phyloP scores from a whole-genome alignment of 805 yeast species.

The Hanseniaspora thailandica region DNA sequence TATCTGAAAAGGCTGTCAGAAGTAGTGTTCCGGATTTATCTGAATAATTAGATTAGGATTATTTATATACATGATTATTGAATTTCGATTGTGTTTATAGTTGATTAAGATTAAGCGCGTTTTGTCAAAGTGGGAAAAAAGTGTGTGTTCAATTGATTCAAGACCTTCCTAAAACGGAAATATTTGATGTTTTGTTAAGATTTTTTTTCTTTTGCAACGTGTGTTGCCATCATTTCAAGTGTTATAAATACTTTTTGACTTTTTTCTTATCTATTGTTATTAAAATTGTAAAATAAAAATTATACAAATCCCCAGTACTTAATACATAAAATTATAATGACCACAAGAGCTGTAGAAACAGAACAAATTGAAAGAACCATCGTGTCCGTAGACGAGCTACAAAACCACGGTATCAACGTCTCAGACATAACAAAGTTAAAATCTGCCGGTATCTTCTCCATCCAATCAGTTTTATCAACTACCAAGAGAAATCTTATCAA shows the following conservation, averaged over 20 bases:
- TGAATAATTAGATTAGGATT: conserved; percentile 5
- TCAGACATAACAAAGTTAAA: conserved; percentile 62
- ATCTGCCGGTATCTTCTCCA: conserved; percentile 72
- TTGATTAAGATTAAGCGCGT: neutral
- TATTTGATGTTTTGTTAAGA: neutral
- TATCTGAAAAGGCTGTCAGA: conserved; percentile 21
- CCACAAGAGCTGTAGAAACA: conserved; percentile 16
- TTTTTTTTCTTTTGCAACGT: too few relatives aligned
- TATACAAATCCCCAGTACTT: too few relatives aligned
- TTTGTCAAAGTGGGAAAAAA: neutral
- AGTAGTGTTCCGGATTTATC: conserved; percentile 13
- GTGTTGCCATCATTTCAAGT: too few relatives aligned
- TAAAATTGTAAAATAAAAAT: neutral
- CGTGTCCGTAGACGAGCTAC: conserved; percentile 39
- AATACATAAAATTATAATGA: neutral
- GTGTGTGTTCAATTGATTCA: neutral
- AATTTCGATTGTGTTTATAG: neutral
- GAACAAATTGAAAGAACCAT: conserved; percentile 18
- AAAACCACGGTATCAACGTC: conserved; percentile 57
- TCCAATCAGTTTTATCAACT: conserved; percentile 84
- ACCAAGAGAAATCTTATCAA: conserved; percentile 66
- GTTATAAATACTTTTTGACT: too few relatives aligned
- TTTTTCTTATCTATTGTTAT: neutral
- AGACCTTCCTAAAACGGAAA: neutral
- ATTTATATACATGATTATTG: neutral